Evolutionary conservation across 148 eudicot genomes (phyloP).

Genomic region (Drosera capensis): DNA sequence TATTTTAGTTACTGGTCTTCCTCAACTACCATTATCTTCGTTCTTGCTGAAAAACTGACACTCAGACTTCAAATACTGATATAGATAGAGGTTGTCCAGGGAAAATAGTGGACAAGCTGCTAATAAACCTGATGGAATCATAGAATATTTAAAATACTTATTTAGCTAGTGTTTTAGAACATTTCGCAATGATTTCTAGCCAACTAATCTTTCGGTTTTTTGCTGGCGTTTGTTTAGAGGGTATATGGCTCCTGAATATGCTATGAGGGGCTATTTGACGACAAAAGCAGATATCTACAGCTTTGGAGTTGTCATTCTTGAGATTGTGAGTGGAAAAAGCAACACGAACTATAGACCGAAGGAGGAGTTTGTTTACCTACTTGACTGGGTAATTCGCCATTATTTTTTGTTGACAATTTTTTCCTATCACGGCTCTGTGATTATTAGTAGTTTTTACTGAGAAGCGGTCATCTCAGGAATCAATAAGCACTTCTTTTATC

Average conservation of each 20-base stretch:
- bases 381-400: conserved; percentile 56
- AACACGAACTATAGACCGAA: conserved; percentile 62
- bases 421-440: too few species aligned
- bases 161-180: background rate
- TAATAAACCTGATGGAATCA: too few species aligned
- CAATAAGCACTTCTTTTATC: too few species aligned
- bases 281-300: conserved; percentile 92
- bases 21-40: too few species aligned
- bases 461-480: too few species aligned
- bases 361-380: conserved; percentile 79
- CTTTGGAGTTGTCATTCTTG: conserved; percentile 65
- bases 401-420: background rate
- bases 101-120: too few species aligned
- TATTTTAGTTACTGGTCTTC: background rate
- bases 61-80: too few species aligned
- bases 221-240: conserved; percentile 31
- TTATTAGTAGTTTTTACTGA: too few species aligned
- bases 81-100: too few species aligned
- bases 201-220: background rate
- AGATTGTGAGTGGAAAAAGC: conserved; percentile 75
- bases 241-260: too few species aligned
- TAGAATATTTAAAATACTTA: too few species aligned
- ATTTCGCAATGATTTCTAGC: background rate
- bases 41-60: too few species aligned
- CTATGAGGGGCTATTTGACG: conserved; percentile 76